phyloP scores from a whole-genome alignment of 352 stramenopile species.

The Aphanomyces astaci region DNA sequence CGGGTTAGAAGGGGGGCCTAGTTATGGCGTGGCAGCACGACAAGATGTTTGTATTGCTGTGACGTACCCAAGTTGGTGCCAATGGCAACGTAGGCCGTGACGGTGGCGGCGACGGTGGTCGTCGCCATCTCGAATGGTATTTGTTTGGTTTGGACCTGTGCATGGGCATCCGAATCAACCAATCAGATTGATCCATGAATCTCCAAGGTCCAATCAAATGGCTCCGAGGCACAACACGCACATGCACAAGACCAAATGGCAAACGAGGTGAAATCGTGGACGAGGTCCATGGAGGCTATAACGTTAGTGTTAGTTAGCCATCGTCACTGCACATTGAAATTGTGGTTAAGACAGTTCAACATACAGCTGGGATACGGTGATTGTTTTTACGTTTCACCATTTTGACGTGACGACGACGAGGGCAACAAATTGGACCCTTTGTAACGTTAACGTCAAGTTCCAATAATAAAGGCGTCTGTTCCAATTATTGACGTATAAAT shows the following conservation, averaged over 20 bases:
- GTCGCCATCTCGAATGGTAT: neutral
- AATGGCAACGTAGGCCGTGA: constrained; percentile 51
- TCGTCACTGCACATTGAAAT: too few relatives aligned
- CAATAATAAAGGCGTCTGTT: too few relatives aligned
- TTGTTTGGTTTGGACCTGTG: neutral
- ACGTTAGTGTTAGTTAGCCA: too few relatives aligned
- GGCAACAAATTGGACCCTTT: too few relatives aligned
- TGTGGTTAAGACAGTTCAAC: too few relatives aligned
- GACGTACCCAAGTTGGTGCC: constrained; percentile 64
- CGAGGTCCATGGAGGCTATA: too few relatives aligned
- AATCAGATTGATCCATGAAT: neutral
- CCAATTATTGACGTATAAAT: too few relatives aligned
- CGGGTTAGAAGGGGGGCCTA: neutral
- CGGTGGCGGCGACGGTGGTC: neutral
- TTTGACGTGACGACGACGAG: too few relatives aligned
- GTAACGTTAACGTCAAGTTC: too few relatives aligned
- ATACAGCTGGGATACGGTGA: too few relatives aligned
- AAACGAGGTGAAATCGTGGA: too few relatives aligned
- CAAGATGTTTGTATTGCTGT: neutral
- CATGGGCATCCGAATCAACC: neutral
- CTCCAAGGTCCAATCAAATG: neutral
- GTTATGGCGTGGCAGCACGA: neutral
- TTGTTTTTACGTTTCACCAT: too few relatives aligned
- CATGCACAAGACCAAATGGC: neutral
- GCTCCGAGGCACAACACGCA: neutral